Conservation (phyloP, 192 early-diverging fungal genomes). For the Phycomyces nitens region DNA sequence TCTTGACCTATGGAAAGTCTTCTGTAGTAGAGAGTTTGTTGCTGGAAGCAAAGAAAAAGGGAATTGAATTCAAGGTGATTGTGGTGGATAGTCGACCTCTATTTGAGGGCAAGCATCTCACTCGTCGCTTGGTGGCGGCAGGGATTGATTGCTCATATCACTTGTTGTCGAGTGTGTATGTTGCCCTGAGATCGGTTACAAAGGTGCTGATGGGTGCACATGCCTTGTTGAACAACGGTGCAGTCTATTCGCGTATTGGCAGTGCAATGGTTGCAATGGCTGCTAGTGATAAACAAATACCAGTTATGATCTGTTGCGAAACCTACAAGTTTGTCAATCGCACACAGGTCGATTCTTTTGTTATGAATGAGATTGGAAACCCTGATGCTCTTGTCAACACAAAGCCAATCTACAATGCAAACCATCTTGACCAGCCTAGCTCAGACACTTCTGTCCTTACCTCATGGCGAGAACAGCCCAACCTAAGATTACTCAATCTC, state of each 20-base stretch:
- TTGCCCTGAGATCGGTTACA: slow-evolving; percentile 79
- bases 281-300: slow-evolving; percentile 84
- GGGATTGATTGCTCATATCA: slow-evolving; percentile 78
- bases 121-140: slow-evolving; percentile 51
- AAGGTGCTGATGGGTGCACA: slow-evolving; percentile 96
- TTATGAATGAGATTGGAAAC: slow-evolving; percentile 92
- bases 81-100: slow-evolving; percentile 86
- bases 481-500: slow-evolving; percentile 84
- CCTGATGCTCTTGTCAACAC: slow-evolving; percentile 79
- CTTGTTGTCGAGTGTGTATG: slow-evolving; percentile 61
- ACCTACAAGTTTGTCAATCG: slow-evolving; percentile 94
- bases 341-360: slow-evolving; percentile 92
- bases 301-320: slow-evolving; percentile 93
- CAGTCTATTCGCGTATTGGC: slow-evolving; percentile 84
- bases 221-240: slow-evolving; percentile 89
- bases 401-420: slow-evolving; percentile 15
- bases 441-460: slow-evolving; percentile 25
- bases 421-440: slow-evolving; percentile 1
- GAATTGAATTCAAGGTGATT: slow-evolving; percentile 86
- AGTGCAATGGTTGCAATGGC: slow-evolving; percentile 90
- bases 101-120: slow-evolving; percentile 76
- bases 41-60: slow-evolving; percentile 66
- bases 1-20: slow-evolving; percentile 90
- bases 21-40: slow-evolving; percentile 80
- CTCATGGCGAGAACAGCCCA: slow-evolving; percentile 74